Evolutionary conservation across 1,139 yeast species (phyloP).

Genomic region (Nakaseomyces glabratus): DNA sequence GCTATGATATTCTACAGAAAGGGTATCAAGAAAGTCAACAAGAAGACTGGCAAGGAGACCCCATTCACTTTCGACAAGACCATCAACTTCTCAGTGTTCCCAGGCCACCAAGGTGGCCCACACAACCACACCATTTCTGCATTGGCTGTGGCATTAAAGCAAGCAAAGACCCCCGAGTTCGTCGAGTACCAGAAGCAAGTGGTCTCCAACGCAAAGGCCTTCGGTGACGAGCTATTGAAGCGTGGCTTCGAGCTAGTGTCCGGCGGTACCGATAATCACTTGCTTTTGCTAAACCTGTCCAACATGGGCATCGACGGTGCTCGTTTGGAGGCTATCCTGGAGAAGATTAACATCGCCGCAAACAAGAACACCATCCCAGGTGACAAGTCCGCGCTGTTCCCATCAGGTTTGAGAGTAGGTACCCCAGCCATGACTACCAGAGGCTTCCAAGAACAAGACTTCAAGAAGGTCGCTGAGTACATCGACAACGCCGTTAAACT

Average conservation of each 20-base stretch:
- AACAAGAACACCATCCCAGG: constrained; percentile 96
- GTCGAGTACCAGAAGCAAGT: constrained; percentile 77
- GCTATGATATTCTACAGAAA: constrained; percentile 96
- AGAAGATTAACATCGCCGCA: constrained; percentile 84
- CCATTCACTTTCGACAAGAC: constrained; percentile 79
- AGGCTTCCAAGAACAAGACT: constrained; percentile 76
- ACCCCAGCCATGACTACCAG: constrained; percentile 98
- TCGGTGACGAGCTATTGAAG: constrained; percentile 58
- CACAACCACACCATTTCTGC: constrained; percentile 97
- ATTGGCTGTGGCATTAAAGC: constrained; percentile 86
- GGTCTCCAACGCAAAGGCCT: constrained; percentile 66
- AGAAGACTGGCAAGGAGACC: constrained; percentile 74
- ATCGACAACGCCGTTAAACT: constrained; percentile 71
- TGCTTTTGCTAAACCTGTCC: constrained; percentile 77
- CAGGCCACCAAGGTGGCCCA: constrained; percentile 99
- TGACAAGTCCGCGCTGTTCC: constrained; percentile 88
- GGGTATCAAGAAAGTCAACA: constrained; percentile 73
- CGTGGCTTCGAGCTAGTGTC: constrained; percentile 77
- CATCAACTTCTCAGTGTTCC: constrained; percentile 93
- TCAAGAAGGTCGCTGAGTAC: constrained; percentile 66
- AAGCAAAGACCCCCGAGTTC: constrained; percentile 79
- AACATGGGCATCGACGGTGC: constrained; percentile 91
- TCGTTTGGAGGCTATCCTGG: constrained; percentile 84
- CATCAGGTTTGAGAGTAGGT: constrained; percentile 93
- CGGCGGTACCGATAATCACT: constrained; percentile 90